Evolutionary conservation across 192 early-diverging fungal species (phyloP).

Genomic region (Physocladia obscura): DNA sequence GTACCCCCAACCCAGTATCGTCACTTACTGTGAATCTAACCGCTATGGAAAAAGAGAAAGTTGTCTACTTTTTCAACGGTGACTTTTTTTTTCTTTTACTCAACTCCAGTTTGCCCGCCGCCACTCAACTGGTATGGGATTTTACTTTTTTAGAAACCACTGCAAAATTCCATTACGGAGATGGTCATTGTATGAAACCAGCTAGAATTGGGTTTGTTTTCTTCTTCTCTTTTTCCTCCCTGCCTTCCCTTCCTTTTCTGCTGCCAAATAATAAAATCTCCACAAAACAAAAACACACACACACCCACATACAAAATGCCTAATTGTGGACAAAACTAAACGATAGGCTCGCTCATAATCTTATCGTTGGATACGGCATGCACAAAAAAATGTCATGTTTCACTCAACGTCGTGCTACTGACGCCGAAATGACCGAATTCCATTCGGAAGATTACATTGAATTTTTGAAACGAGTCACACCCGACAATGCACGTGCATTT

Average conservation of each 20-base stretch:
- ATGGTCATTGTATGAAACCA: conserved; percentile 98
- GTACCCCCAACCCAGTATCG: conserved; percentile 3
- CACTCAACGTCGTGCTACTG: conserved; percentile 78
- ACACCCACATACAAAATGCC: no score
- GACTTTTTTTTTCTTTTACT: neutral
- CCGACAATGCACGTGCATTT: conserved; percentile 51
- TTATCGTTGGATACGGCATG: conserved; percentile 89
- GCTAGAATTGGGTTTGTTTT: conserved; percentile 68
- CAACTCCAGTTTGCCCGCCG: no score
- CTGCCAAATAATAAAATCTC: no score
- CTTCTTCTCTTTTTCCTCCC: neutral
- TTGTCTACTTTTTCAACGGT: conserved; percentile 31
- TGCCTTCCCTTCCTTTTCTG: neutral
- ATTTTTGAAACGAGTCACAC: conserved; percentile 42
- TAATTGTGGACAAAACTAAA: no score
- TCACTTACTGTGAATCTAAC: conserved; percentile 14
- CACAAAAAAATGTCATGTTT: conserved; percentile 87
- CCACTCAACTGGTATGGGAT: no score
- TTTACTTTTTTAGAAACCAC: conserved; percentile 34
- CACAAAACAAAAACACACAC: no score
- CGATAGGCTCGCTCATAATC: conserved; percentile 78
- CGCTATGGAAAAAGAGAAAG: conserved; percentile 24
- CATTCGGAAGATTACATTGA: conserved; percentile 68
- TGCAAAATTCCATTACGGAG: conserved; percentile 37
- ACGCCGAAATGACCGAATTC: conserved; percentile 87